Base-by-base conservation (phyloP, 2,329 filamentous ascomycete species). In the Arthrobotrys sphaeroides region DNA sequence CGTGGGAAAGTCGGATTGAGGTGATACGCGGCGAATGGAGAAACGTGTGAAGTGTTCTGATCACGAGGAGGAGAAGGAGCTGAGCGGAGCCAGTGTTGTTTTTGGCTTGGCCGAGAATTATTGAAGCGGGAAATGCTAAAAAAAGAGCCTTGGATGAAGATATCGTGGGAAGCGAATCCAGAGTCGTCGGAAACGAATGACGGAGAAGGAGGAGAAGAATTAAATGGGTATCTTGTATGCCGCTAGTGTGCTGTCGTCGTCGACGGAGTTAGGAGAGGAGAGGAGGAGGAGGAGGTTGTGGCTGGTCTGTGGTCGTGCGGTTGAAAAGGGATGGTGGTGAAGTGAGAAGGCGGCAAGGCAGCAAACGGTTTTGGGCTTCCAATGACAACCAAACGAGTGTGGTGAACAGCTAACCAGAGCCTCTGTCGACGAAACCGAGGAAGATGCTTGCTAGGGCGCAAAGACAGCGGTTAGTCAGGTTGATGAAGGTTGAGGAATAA, bases 351-450 rank as follows among this genome's bases (percentile, higher is more conserved):
- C 2, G 42, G 22, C 42, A 47, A 55, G 59, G 47, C 67, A 69
- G 66, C 49, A 73, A 42, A 61, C 60, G 69, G n/a, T 42, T 65
- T 59, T 31, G 43, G 53, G 49, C 18, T 61, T 68, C 36, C 53
- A 42, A 66, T 31, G 51, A 61, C 61, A 53, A 73, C 51, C 60
- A 74, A 74, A 75, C 64, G 72, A 75, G 64, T 60, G 72, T 74
- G 53, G 55, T 75, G 67, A 68, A 75, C 72, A 75, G 72, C 72
- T 75, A 65, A 75, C 72, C 72, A 75, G 72, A 75, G 72, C 72
- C 64, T 68, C 64, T 68, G 72, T 69, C 72, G 72, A 75, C 64
- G 47, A 59, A 68, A 75, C 64, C 70, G 57, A 42, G 49, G 28
- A 51, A 61, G 61, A 53, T 65, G 40, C 24, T 51, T 51, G 45